These are phyloP conservation scores for Omphalea diandra DNA, from an alignment of 441 rosid species.

Conservation along the genomic window DNA sequence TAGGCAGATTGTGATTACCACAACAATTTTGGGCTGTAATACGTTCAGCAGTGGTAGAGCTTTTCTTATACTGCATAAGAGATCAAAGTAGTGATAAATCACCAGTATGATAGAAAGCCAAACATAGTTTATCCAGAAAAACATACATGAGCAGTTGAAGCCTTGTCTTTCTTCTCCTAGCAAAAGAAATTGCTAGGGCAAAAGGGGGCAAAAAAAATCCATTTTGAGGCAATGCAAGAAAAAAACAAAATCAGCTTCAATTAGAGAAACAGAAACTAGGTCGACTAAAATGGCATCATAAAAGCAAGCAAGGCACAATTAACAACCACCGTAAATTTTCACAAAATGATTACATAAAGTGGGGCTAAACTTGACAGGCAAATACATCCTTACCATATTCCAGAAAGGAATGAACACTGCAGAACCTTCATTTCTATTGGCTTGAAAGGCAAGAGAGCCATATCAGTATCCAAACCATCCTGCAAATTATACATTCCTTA, in stretches of 20 bases:
- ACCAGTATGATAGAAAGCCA: neutral
- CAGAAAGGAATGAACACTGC: slow-evolving; percentile 77
- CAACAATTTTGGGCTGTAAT: slow-evolving; percentile 61
- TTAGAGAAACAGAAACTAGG: too few species aligned
- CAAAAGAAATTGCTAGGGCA: neutral
- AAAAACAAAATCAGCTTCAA: neutral
- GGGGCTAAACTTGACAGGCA: neutral
- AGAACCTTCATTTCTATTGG: slow-evolving; percentile 78
- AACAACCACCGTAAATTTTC: neutral
- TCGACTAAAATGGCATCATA: neutral
- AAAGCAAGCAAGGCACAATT: neutral
- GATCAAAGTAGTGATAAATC: neutral
- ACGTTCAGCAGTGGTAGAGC: slow-evolving; percentile 43
- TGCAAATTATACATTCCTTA: slow-evolving; percentile 35
- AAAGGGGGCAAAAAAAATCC: too few species aligned
- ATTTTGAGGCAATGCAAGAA: too few species aligned
- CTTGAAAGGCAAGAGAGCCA: slow-evolving; percentile 77
- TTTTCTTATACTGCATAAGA: slow-evolving; percentile 48
- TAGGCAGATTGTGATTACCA: slow-evolving; percentile 42
- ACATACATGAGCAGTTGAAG: neutral
- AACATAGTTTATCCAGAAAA: neutral
- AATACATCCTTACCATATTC: slow-evolving; percentile 49
- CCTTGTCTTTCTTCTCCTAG: neutral
- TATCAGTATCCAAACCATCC: slow-evolving; percentile 51
- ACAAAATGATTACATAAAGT: neutral